Evolutionary conservation across 2,329 filamentous ascomycete genomes (phyloP), one percentile per base, ranked within the genome.

Genomic region (Ophiostoma australiae): DNA sequence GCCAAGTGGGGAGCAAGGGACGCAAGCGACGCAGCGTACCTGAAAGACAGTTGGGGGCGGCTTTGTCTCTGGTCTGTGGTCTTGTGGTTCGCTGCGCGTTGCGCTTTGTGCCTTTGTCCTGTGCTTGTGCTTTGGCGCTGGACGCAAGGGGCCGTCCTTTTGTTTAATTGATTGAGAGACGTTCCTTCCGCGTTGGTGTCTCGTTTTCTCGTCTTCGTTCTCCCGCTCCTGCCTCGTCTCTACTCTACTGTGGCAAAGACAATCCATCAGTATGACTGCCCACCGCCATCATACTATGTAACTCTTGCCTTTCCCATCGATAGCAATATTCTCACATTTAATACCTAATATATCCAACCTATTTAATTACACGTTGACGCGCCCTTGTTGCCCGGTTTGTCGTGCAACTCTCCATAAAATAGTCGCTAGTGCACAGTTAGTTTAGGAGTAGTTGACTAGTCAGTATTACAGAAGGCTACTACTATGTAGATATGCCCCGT

Each of bases 21-120:
- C n/a, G 48, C 48, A 61, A 27, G 48, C 23, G 55, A 61, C 27
- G n/a, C 44, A 27, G 52, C 27, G 55, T 61, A 61, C 55, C 55
- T 61, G 55, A 61, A 61, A 61, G 55, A 61, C 55, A 31, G 55
- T 61, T 61, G 55, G 55, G 48, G 48, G 48, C 48, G 48, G 48
- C 41, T 44, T 44, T 44, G 41, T 44, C 15, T 44, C 13, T 44
- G 11, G 7, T 37, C 6, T 37, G 35, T 44, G 13, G 41, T 44
- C 6, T 17, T 44, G 41, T 39, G 37, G 37, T 39, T 39, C 37
- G 41, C 41, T 44, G 41, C 20, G 41, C 41, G 48, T 23, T 55
- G 44, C 48, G 37, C 37, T 39, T 39, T 8, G 8, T 8, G 4
- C 37, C 37, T 39, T 39, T 8, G 8, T 8, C 37, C 37, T 39